Evolutionary conservation across 106 monocot species (phyloP), one percentile per base, ranked within the genome.

Genomic region (Dendrobium chrysotoxum): DNA sequence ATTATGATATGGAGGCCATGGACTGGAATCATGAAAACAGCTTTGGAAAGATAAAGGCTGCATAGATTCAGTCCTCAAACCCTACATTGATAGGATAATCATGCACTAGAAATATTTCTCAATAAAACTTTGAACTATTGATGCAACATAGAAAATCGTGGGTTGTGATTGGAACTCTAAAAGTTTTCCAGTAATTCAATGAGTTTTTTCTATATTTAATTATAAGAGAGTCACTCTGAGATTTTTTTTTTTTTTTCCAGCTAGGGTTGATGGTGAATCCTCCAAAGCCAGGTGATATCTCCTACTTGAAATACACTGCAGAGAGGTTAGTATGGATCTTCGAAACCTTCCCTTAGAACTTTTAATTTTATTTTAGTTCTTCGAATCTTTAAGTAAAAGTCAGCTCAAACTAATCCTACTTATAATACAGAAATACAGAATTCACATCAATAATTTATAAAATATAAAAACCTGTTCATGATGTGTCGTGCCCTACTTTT

Each of bases 191-290:
- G 31, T 13, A 0, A 70, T 13, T 70, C 35, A 15, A 31, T 68
- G 68, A 13, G 70, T 70, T 70, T 70, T 1, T 70, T 70, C 31
- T 15, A 31, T 35, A 21, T 21, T 58, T 58, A 21, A 58, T 26
- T 15, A 71, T 71, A 71, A 13, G 13, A 38, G 15, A 71, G 71
- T 35, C 26, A 10, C 64, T 64, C 35, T 71, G 21, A 71, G 35
- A 23, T 35, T 4, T 83, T 81, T 61, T 70, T 40, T 28, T 83
- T 90, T 40, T 23, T 83, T 90, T 87, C 78, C 88, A 99, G 99
- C 42, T 95, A 77, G 99, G 99, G 20, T 55, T 99, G 85, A 99
- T 99, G 99, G 99, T 99, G 84, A 99, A 99, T 84, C 99, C 99
- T 75, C 99, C 75, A n/a, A 90, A 90, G 80, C 99, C 99, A 66